Evolutionary conservation across 805 yeast genomes (phyloP), one percentile per base, ranked within the genome.

Genomic region (Lipomyces yamanashiensis): DNA sequence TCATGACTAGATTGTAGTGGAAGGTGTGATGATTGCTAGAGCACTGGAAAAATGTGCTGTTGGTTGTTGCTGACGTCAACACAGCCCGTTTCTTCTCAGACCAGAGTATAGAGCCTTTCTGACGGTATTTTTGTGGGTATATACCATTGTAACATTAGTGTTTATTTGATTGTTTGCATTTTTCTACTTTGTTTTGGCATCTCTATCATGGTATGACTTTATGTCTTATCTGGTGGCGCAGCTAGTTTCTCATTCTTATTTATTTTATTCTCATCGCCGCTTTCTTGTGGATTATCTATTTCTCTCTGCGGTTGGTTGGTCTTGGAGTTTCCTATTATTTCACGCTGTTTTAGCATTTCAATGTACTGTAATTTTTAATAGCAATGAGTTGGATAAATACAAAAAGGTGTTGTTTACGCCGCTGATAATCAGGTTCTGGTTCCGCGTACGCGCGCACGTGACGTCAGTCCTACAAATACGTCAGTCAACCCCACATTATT

Each of bases 311-410:
- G 12, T 13, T 43, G 37, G 44, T 34, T 21, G 23, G 23, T 44
- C 8, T 33, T 13, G 58, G 50, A 41, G 58, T 54, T n/a, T 34
- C 28, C 44, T n/a, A 15, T 41, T 54, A n/a, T 28, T 15, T 44
- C 21, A 15, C 43, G 41, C 34, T 28, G 19, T 37, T 23, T 53
- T 28, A 53, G 48, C 48, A 53, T 53, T 40, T 13, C 17, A 52
- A 50, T 37, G 52, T 33, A 49, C 19, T 21, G 47, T 52, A 52
- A 52, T 40, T 39, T 52, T 17, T 36, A 37, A 52, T 52, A 17
- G 43, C 4, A 17, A 15, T 15, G 21, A 50, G 43, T 36, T 50
- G 40, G 41, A 28, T 28, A 28, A 28, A 28, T 28, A 28, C 28
- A 28, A 28, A 28, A 5, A 28, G 5, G 5, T 28, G 5, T 28